Percentiles rank a stretch among this genome's conserved stretches.
These are phyloP conservation scores for Heterobasidion parviporum DNA, from an alignment of 1,284 basidiomycete genomes.

Conservation along the genomic window DNA sequence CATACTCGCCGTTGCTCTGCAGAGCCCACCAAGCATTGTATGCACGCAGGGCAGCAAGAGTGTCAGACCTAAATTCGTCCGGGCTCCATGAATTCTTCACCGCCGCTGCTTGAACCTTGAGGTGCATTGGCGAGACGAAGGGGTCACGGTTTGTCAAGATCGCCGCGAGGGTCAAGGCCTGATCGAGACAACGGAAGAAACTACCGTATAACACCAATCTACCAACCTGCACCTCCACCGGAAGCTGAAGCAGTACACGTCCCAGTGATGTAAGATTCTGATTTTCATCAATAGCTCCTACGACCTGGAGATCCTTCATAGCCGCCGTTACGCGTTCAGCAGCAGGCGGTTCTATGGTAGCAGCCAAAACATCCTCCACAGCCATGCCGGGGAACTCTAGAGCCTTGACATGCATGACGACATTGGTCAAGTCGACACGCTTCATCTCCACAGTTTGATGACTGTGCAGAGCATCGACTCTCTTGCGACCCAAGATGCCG, in stretches of 20 bases:
- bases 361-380: constrained; percentile 82
- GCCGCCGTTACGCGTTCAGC: constrained; percentile 75
- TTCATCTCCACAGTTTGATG: constrained; percentile 97
- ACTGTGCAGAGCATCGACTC: constrained; percentile 60
- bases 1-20: constrained; percentile 57
- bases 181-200: constrained; percentile 91
- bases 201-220: constrained; percentile 86
- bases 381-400: constrained; percentile 84
- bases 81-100: constrained; percentile 82
- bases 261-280: constrained; percentile 86
- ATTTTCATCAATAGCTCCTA: constrained; percentile 77
- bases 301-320: constrained; percentile 76
- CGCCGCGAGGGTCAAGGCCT: constrained; percentile 84
- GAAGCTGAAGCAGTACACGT: constrained; percentile 82
- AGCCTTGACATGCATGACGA: constrained; percentile 98
- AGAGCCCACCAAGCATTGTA: constrained; percentile 79
- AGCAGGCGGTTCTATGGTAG: constrained; percentile 88
- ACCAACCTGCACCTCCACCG: constrained; percentile 86
- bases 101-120: constrained; percentile 54
- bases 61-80: constrained; percentile 78
- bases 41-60: constrained; percentile 74
- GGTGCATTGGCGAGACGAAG: constrained; percentile 76
- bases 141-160: constrained; percentile 88
- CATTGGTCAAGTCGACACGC: constrained; percentile 83
- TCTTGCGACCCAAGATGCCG: constrained; percentile 68